Percentiles rank a stretch among this genome's conserved stretches.
Conservation (phyloP, 257 asterid genomes). For the Primulina eburnea region DNA sequence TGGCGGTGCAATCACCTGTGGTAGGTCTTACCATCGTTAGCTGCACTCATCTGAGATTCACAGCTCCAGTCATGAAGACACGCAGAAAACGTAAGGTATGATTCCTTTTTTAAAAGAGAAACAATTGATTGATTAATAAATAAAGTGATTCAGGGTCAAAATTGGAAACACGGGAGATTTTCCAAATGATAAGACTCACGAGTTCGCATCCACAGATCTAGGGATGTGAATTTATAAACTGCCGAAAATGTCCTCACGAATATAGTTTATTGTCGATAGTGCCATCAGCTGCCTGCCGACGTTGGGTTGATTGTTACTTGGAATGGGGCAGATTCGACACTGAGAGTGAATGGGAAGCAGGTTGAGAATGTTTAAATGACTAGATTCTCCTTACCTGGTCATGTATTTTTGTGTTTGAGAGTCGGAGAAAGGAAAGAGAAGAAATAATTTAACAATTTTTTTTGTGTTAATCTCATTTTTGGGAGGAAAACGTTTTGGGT, state of each 20-base stretch:
- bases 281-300: conserved; percentile 31
- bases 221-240: neutral
- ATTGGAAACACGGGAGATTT: neutral
- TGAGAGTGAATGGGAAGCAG: conserved; percentile 29
- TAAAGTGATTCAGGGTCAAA: neutral
- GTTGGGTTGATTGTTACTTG: conserved; percentile 17
- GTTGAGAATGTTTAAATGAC: conserved; percentile 29
- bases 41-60: conserved; percentile 58
- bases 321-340: conserved; percentile 22
- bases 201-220: too few species aligned
- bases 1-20: conserved; percentile 30
- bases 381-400: conserved; percentile 24
- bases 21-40: conserved; percentile 56
- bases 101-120: neutral
- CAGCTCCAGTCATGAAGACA: conserved; percentile 50
- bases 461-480: too few species aligned
- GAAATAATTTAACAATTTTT: too few species aligned
- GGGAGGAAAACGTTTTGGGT: too few species aligned
- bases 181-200: too few species aligned
- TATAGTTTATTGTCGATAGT: neutral
- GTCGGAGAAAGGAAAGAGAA: too few species aligned
- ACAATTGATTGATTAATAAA: neutral
- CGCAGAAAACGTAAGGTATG: conserved; percentile 16
- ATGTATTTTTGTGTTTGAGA: too few species aligned
- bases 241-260: conserved; percentile 24